Evolutionary conservation across 345 rosid species (phyloP).

Genomic region (Toxicodendron radicans): DNA sequence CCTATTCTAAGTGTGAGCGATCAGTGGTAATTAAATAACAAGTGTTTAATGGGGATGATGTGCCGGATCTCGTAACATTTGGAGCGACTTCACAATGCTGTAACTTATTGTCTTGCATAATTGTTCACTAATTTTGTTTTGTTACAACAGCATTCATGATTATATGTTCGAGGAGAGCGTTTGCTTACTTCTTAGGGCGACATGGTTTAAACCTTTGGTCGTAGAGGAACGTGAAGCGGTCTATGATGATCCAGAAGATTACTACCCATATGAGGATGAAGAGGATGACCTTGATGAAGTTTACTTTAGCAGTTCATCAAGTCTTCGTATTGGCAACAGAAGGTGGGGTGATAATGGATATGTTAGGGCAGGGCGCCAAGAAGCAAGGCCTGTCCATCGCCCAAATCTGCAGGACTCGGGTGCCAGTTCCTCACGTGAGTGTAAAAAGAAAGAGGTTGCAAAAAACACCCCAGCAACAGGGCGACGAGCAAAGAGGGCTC

Average conservation of each 20-base stretch:
- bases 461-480: conserved; percentile 56
- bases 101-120: neutral
- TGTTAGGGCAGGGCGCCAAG: conserved; percentile 81
- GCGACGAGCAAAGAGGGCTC: conserved; percentile 84
- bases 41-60: neutral
- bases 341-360: conserved; percentile 97
- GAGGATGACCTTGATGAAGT: conserved; percentile 68
- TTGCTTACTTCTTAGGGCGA: conserved; percentile 82
- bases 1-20: neutral
- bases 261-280: conserved; percentile 49
- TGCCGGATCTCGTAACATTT: neutral
- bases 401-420: conserved; percentile 40
- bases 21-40: too few species aligned
- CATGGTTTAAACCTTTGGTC: conserved; percentile 70
- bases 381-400: conserved; percentile 67
- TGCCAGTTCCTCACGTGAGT: conserved; percentile 58
- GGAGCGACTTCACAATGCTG: neutral
- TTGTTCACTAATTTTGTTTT: neutral
- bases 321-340: conserved; percentile 71
- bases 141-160: conserved; percentile 60
- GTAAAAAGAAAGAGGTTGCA: conserved; percentile 55
- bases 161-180: conserved; percentile 96
- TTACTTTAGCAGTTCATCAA: conserved; percentile 48
- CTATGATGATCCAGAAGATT: conserved; percentile 46
- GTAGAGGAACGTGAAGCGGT: conserved; percentile 45